These are phyloP conservation scores for Exophiala lecanii-corni DNA, from an alignment of 2,329 filamentous ascomycete genomes.

Conservation along the genomic window DNA sequence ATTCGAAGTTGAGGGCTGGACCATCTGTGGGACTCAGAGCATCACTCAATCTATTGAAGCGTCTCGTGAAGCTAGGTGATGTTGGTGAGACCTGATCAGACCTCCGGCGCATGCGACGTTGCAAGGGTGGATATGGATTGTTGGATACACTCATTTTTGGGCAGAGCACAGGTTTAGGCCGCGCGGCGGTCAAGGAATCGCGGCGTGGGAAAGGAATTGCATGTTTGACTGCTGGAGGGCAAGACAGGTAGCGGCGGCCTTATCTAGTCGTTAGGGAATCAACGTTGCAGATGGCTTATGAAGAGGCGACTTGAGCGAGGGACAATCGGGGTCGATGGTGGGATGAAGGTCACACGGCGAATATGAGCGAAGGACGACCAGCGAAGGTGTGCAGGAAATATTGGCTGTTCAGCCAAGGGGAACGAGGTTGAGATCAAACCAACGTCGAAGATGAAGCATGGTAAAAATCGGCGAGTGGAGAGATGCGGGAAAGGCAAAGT, in stretches of 20 bases:
- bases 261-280: not conserved
- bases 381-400: too few species aligned
- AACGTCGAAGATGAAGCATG: too few species aligned
- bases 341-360: too few species aligned
- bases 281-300: not conserved
- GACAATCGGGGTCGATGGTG: too few species aligned
- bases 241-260: not conserved
- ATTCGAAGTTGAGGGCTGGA: slow-evolving; percentile 19
- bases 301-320: too few species aligned
- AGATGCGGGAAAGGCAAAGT: not conserved
- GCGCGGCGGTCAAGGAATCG: not conserved
- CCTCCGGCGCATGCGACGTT: slow-evolving; percentile 21
- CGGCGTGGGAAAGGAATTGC: not conserved
- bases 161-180: slow-evolving; percentile 1
- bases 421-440: too few species aligned
- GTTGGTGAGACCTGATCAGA: slow-evolving; percentile 24
- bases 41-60: slow-evolving; percentile 18
- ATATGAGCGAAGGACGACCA: too few species aligned
- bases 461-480: too few species aligned
- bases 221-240: not conserved
- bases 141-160: slow-evolving; percentile 4
- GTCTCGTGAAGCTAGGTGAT: slow-evolving; percentile 21
- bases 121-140: slow-evolving; percentile 13
- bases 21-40: slow-evolving; percentile 20
- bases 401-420: too few species aligned